Evolutionary conservation across 768 basidiomycete species (phyloP), one percentile per base, ranked within the genome.

Genomic region (Symmetrospora coprosmae): DNA sequence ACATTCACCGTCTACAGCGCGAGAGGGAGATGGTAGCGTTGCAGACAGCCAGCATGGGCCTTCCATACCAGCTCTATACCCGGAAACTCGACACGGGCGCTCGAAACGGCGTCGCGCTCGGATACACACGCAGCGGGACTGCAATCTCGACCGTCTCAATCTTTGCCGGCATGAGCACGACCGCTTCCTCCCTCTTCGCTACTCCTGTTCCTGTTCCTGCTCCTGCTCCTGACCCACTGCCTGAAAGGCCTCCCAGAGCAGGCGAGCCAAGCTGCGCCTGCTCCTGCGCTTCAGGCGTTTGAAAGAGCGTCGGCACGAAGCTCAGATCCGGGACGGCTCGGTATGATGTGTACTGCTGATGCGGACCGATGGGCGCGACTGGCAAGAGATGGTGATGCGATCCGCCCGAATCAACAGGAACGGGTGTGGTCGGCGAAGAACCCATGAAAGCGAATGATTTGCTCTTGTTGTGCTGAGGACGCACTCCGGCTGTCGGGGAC

Each of bases 91-190:
- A 58, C 33, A 58, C 55, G 23, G 40, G 55, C 13, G 31, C 28
- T 19, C 55, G 55, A 73, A 86, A 89, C 41, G 82, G 84, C 3
- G 87, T 91, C 73, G 87, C 89, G 41, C 87, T 87, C 11, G 89
- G 83, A 79, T 84, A 90, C 1, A 94, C 84, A 66, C 73, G 80
- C 59, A 97, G 80, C 19, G 87, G 87, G 40, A 97, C 85, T 71
- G 90, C 86, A 68, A 90, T 94, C 72, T 94, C 92, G 17, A 97
- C 88, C 61, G 83, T 86, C 78, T 96, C 90, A 25, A 84, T 77
- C 68, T 72, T 75, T 11, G 85, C 78, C 23, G 68, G 69, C 34
- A 67, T 65, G 14, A 67, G 39, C 19, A 67, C 70, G 2, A 65
- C 65, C 21, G 61, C 56, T 9, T 62, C 64, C 16, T 50, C 25